A percentile compares a stretch with the other conserved stretches of the same genome.
These are phyloP conservation scores for Rhodamnia rubescens DNA, from an alignment of 345 rosid genomes.

Conservation along the genomic window DNA sequence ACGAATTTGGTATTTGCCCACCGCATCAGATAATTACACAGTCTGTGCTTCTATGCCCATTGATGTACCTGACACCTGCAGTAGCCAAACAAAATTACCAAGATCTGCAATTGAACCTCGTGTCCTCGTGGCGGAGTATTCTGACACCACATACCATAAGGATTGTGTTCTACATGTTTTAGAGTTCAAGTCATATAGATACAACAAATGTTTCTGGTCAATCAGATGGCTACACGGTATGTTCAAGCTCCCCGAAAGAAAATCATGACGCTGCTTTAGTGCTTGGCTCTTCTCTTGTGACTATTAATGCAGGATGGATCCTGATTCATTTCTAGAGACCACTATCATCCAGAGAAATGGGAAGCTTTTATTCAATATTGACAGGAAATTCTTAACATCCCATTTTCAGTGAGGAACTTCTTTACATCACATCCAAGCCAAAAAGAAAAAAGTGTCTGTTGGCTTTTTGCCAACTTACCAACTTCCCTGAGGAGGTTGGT, in stretches of 20 bases:
- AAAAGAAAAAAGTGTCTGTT: no score
- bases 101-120: neutral
- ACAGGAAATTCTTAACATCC: neutral
- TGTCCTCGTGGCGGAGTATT: neutral
- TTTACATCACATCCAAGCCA: neutral
- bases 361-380: neutral
- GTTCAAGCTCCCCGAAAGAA: neutral
- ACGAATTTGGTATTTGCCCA: neutral
- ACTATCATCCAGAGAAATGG: neutral
- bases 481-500: neutral
- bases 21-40: neutral
- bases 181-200: neutral
- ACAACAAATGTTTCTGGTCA: neutral
- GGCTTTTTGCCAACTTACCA: no score
- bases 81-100: neutral
- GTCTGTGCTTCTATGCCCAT: neutral
- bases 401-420: neutral
- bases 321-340: neutral
- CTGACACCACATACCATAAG: neutral
- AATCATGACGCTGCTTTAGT: neutral
- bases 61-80: neutral
- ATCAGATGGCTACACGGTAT: neutral
- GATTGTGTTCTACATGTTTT: neutral
- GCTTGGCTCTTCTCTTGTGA: neutral
- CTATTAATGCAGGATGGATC: neutral